Conservation (phyloP, 2,329 filamentous ascomycete genomes). For the Leptographium lundbergii region DNA sequence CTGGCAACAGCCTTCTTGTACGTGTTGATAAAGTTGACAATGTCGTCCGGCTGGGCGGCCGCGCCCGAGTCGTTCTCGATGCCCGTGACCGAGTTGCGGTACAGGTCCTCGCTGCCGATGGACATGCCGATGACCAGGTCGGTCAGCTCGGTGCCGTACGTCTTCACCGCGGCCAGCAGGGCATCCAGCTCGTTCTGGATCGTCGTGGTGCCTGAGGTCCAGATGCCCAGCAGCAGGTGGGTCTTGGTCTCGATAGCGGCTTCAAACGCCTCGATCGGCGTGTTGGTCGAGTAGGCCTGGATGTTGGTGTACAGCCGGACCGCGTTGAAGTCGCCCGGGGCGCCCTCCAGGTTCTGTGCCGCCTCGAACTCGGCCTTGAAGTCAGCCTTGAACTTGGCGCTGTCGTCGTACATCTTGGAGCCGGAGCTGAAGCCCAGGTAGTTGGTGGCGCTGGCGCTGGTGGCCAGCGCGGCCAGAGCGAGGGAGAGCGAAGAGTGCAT, state of each 20-base stretch:
- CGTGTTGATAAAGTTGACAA: constrained; percentile 55
- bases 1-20: constrained; percentile 44
- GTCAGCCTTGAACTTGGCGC: constrained; percentile 40
- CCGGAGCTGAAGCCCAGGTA: constrained; percentile 44
- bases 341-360: constrained; percentile 50
- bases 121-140: constrained; percentile 51
- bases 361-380: constrained; percentile 56
- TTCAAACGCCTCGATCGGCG: constrained; percentile 72
- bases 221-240: constrained; percentile 51
- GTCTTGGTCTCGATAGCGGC: constrained; percentile 50
- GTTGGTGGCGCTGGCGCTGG: constrained; percentile 28
- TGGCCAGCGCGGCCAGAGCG: constrained; percentile 26
- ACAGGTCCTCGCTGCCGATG: constrained; percentile 56
- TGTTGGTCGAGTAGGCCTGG: constrained; percentile 51
- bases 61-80: constrained; percentile 48
- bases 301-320: constrained; percentile 60
- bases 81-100: constrained; percentile 49
- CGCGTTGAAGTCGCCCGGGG: constrained; percentile 48
- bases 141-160: constrained; percentile 36
- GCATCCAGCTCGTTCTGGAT: constrained; percentile 49
- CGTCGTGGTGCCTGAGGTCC: constrained; percentile 41
- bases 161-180: constrained; percentile 40
- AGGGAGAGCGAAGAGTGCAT: constrained; percentile 30
- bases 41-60: constrained; percentile 43
- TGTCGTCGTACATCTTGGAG: constrained; percentile 29